Evolutionary conservation across 2,329 filamentous ascomycete species (phyloP), one percentile per base, ranked within the genome.

Genomic region (Fusarium luffae): DNA sequence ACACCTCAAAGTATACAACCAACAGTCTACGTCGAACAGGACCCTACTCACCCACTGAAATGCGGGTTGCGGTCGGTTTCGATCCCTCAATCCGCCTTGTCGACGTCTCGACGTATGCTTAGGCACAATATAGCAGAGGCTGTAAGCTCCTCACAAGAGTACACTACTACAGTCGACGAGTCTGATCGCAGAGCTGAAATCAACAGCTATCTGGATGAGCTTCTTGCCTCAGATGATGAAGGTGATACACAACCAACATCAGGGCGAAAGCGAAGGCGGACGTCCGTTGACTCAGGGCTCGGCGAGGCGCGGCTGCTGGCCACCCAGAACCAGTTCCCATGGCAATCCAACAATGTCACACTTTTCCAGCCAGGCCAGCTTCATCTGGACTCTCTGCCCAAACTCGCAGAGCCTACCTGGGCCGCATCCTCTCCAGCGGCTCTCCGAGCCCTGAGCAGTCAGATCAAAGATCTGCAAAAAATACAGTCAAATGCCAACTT

Each of bases 341-440:
- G 34, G 19, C 46, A 43, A 27, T 6, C 34, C 46, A 42, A n/a
- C 3, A 51, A 43, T 14, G 47, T 60, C 59, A 81, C 81, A 0
- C 74, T 79, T 42, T 97, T 96, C 72, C 77, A 85, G 3, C 91
- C 93, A 1, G 92, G 91, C 2, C 83, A 82, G 0, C 82, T 97
- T 9, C 85, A 93, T 65, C 83, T 88, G 48, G 80, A 78, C 1
- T 85, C 80, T 0, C 82, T 97, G 8, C 89, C 89, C 0, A 84
- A 89, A 58, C 85, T 97, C n/a, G 80, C 72, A 11, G 72, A 72
- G 42, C 78, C 78, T 9, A 71, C 62, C 7, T 79, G 76, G 76
- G 75, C 76, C 30, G 59, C 63, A 14, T 78, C 76, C 11, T 76
- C 77, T 3, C 69, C 69, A 8, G 51, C 51, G 1, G 77, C 78